Percentiles rank a stretch among this genome's conserved stretches.
phyloP scores from a whole-genome alignment of 202 grass and related monocot genomes.

The Schoenoplectus tabernaemontani region DNA sequence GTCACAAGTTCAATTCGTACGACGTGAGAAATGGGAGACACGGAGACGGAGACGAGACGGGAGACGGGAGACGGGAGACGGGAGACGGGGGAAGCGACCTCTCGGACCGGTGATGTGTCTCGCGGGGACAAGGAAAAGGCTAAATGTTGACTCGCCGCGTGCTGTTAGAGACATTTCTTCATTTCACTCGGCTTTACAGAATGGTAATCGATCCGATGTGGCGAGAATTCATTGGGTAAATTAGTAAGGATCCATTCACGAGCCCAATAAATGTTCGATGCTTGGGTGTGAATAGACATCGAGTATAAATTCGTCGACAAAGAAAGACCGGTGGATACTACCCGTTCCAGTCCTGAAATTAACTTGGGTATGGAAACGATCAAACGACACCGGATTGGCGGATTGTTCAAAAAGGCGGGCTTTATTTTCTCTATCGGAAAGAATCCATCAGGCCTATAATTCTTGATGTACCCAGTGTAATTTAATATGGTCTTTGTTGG shows the following conservation, averaged over 20 bases:
- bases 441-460: neutral
- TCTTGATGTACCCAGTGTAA: neutral
- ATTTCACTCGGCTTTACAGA: neutral
- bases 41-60: neutral
- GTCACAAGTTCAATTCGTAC: neutral
- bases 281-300: neutral
- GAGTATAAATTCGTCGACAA: neutral
- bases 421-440: neutral
- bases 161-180: neutral
- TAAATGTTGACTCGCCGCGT: neutral
- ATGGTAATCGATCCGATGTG: neutral
- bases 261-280: neutral
- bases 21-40: conserved; percentile 8
- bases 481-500: neutral
- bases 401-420: neutral
- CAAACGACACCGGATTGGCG: neutral
- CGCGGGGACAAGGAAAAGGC: neutral
- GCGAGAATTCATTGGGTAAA: neutral
- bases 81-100: conserved; percentile 21
- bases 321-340: neutral
- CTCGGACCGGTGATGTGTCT: conserved; percentile 5
- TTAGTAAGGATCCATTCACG: neutral
- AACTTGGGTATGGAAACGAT: neutral
- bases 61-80: too few species aligned
- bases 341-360: neutral